Evolutionary conservation across 2,329 filamentous ascomycete species (phyloP).

Genomic region (Aschersonia sp.): DNA sequence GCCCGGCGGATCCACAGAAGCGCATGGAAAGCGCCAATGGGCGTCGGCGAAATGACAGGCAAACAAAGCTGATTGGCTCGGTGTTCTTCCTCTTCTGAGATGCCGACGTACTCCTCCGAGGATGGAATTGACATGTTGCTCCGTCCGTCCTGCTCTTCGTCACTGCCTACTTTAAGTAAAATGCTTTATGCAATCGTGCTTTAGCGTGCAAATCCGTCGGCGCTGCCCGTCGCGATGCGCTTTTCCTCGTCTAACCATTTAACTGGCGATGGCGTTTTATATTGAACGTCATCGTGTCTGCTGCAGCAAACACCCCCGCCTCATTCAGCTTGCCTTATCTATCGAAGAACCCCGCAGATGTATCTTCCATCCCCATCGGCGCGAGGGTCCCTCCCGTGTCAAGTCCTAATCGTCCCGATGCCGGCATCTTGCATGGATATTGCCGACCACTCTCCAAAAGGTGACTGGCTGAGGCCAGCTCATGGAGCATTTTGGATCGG

Average conservation of each 20-base stretch:
- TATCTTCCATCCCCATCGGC: background rate
- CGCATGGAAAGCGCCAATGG: constrained; percentile 10
- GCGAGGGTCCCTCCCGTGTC: background rate
- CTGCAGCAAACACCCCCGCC: background rate
- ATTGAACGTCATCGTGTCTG: background rate
- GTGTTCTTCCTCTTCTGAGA: background rate
- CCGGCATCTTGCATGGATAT: too few species aligned
- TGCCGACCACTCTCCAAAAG: too few species aligned
- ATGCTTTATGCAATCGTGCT: too few species aligned
- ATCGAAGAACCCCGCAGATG: background rate
- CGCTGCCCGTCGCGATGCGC: too few species aligned
- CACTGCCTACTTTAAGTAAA: too few species aligned
- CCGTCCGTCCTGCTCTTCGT: background rate
- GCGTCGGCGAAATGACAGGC: constrained; percentile 13
- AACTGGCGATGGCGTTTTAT: background rate
- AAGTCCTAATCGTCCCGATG: background rate
- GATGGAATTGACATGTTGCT: background rate
- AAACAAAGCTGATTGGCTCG: constrained; percentile 12
- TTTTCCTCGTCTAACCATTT: too few species aligned
- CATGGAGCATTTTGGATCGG: too few species aligned
- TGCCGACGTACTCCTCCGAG: background rate
- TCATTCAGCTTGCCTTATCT: background rate
- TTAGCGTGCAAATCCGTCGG: too few species aligned
- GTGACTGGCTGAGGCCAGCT: too few species aligned
- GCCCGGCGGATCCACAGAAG: constrained; percentile 1